Evolutionary conservation across 192 early-diverging fungal genomes (phyloP), one percentile per base, ranked within the genome.

Genomic region (Linnemannia elongata): DNA sequence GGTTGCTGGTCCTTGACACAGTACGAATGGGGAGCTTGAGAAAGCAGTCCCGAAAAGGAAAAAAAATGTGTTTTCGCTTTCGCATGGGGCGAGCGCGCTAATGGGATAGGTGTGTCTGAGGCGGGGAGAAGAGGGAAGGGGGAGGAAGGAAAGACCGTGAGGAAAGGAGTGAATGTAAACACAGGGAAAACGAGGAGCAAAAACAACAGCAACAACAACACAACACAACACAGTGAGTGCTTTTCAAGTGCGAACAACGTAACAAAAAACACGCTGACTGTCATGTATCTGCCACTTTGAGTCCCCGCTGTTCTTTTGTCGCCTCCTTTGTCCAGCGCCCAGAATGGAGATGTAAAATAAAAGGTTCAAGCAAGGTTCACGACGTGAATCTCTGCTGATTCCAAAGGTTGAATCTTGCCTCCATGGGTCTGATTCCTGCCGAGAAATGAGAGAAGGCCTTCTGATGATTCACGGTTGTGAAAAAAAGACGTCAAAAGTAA

Each of bases 291-390:
- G 0, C 13, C 27, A 57, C 55, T 66, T 66, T 66, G 60, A 6
- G 30, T 30, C 33, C 60, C 30, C 27, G 60, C 30, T 33, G 49
- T 52, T 6, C 49, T 69, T 69, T 33, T 36, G 66, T 10, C 33
- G 5, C 2, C 5, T 69, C 10, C 24, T 22, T 41, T 9, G 38
- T 72, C 20, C 20, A 20, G 13, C 24, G 70, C 7, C 33, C 27
- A 35, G 30, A 66, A 30, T 9, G 54, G 20, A 57, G 54, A n/a
- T 33, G 60, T 12, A 66, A 52, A 33, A 66, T 66, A 66, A 66
- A 66, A 66, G 60, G 60, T 66, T 66, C 60, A 66, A 66, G 30
- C 60, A 66, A 66, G 30, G 60, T 66, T 66, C 60, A 66, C n/a
- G 60, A 30, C 12, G 13, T 3, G n/a, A 39, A 39, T 39, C 27